Evolutionary conservation across 805 yeast genomes (phyloP).

Genomic region (Suhomyces prunicola): DNA sequence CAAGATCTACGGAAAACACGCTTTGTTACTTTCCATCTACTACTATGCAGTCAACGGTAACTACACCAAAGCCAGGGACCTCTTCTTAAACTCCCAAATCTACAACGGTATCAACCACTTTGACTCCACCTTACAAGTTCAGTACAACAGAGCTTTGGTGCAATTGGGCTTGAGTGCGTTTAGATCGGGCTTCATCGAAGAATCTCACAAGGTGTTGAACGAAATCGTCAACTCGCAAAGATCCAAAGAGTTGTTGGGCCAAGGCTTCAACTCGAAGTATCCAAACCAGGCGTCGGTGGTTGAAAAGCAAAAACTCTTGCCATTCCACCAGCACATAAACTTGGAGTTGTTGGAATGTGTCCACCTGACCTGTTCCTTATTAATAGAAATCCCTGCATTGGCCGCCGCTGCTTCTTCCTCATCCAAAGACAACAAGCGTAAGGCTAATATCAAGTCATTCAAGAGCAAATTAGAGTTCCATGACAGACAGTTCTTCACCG

Average conservation of each 20-base stretch:
- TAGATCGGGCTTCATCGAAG: constrained; percentile 81
- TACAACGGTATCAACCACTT: constrained; percentile 80
- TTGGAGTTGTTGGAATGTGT: constrained; percentile 92
- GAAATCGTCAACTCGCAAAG: constrained; percentile 86
- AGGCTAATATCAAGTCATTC: constrained; percentile 71
- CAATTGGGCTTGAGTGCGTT: constrained; percentile 96
- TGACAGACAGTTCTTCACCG: constrained; percentile 91
- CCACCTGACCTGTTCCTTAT: constrained; percentile 82
- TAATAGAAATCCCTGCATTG: constrained; percentile 87
- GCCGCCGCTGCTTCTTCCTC: constrained; percentile 67
- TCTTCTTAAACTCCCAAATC: constrained; percentile 81
- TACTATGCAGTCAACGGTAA: constrained; percentile 87
- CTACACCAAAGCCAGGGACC: constrained; percentile 80
- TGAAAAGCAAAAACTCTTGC: constrained; percentile 81
- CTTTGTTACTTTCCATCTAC: constrained; percentile 81
- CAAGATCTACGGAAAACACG: constrained; percentile 71
- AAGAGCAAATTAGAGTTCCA: constrained; percentile 88
- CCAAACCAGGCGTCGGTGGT: constrained; percentile 51
- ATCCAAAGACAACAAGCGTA: constrained; percentile 59
- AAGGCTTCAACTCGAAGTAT: constrained; percentile 72
- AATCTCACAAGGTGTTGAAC: constrained; percentile 79
- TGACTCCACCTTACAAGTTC: constrained; percentile 82
- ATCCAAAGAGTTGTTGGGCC: constrained; percentile 90
- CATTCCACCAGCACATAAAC: constrained; percentile 98
- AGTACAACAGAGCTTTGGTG: constrained; percentile 91